Base-by-base conservation (phyloP, 1,139 yeast species). In the Zygosaccharomyces sapae region DNA sequence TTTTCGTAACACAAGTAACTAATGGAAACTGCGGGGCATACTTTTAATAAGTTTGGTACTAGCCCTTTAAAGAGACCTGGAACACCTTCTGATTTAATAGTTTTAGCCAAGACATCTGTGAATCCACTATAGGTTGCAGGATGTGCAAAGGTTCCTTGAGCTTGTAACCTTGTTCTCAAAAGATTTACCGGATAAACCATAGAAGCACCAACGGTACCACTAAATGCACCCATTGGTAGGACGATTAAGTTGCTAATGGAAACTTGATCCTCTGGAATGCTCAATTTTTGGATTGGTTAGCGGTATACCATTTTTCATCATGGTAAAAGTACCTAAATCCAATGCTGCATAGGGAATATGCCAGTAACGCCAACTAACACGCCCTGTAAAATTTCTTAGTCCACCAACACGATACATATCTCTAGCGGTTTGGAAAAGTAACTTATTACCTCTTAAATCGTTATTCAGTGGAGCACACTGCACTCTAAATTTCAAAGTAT, bases 321-420 rank as follows among this genome's bases (percentile, higher is more conserved):
- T 85, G 6, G 94, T 77, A 62, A 92, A 92, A 0, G 97, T 90
- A 22, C 98, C 98, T 46, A 92, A 72, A 67, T 92, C 98, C 38
- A 92, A 73, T 0, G 98, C 98, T 0, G 97, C 97, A 66, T 90
- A 92, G 98, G 98, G 70, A 92, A 92, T 55, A 92, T 90, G 43
- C 98, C 98, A 51, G 90, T 78, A 2, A 89, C 79, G 13, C 98
- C 98, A 16, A 86, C 95, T 43, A 79, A 68, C 29, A 89, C 74
- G 33, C 98, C 98, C 98, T 72, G 63, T 92, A 92, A 61, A 89
- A 92, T 9, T 71, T 43, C 75, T 69, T 2, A 86, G 30, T 0
- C 98, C 98, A 38, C 96, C 96, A 56, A 83, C 87, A 46, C 67
- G 70, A 67, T 78, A 86, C 85, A 90, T 83, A 48, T 83, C 81